Conservation (phyloP, 345 rosid genomes). For the Lepidium africanum region DNA sequence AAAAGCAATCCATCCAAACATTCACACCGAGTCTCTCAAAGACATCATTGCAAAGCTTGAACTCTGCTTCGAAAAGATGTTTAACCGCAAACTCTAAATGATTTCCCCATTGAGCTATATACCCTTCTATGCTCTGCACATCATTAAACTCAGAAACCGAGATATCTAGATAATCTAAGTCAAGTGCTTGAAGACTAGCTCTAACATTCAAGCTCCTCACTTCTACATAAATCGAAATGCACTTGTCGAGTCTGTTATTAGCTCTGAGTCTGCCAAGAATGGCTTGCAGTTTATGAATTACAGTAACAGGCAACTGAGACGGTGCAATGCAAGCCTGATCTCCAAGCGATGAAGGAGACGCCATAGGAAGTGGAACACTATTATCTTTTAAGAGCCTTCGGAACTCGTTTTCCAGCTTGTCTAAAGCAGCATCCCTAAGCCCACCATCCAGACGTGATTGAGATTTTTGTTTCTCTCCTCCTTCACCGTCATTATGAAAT, state of each 20-base stretch:
- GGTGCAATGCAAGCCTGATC: slow-evolving; percentile 81
- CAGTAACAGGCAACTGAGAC: slow-evolving; percentile 76
- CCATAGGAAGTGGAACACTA: slow-evolving; percentile 87
- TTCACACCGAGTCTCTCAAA: slow-evolving; percentile 81
- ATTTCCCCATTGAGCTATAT: slow-evolving; percentile 86
- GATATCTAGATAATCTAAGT: slow-evolving; percentile 89
- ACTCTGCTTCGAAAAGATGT: slow-evolving; percentile 95
- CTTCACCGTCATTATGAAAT: slow-evolving; percentile 30
- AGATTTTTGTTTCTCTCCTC: slow-evolving; percentile 28
- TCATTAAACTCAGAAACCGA: slow-evolving; percentile 77
- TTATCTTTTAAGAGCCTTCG: slow-evolving; percentile 69
- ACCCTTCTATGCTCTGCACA: slow-evolving; percentile 84
- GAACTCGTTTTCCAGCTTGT: slow-evolving; percentile 72
- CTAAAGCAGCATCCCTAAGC: slow-evolving; percentile 72
- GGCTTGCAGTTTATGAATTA: slow-evolving; percentile 85
- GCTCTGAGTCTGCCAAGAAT: slow-evolving; percentile 83
- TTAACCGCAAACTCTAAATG: slow-evolving; percentile 99
- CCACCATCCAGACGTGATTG: slow-evolving; percentile 68
- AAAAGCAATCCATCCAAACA: slow-evolving; percentile 95
- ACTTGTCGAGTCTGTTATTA: slow-evolving; percentile 72
- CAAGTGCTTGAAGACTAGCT: slow-evolving; percentile 88
- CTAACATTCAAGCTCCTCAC: slow-evolving; percentile 82
- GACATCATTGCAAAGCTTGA: slow-evolving; percentile 85
- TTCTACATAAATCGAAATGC: slow-evolving; percentile 79
- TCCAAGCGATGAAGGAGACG: slow-evolving; percentile 48